phyloP scores from a whole-genome alignment of 2,329 filamentous ascomycete genomes.

The Colletotrichum sp. region DNA sequence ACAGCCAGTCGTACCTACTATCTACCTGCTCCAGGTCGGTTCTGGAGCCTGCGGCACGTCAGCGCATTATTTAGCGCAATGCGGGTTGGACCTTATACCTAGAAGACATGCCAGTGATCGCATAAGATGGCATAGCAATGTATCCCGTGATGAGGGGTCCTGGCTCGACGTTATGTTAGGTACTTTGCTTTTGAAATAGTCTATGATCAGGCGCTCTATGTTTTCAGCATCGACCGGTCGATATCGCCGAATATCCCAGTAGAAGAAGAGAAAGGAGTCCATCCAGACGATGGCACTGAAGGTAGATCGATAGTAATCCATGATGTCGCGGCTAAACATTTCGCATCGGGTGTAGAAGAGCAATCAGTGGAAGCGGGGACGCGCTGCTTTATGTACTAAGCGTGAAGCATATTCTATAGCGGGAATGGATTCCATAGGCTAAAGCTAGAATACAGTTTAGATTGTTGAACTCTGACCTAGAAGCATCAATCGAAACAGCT shows the following conservation, averaged over 20 bases:
- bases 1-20: neutral
- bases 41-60: too few species aligned
- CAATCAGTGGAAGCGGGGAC: too few species aligned
- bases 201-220: rapidly evolving
- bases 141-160: neutral
- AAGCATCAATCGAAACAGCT: too few species aligned
- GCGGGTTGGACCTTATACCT: neutral
- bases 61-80: rapidly evolving
- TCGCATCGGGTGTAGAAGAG: neutral
- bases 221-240: rapidly evolving
- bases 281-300: neutral
- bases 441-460: too few species aligned
- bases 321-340: neutral
- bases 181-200: rapidly evolving
- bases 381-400: too few species aligned
- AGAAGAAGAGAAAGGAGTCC: neutral
- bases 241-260: neutral
- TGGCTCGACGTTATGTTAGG: rapidly evolving
- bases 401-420: too few species aligned
- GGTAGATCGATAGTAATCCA: neutral
- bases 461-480: too few species aligned
- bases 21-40: too few species aligned
- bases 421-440: too few species aligned
- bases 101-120: rapidly evolving
- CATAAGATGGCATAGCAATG: rapidly evolving